phyloP scores from a whole-genome alignment of 225 moss, liverwort and hornwort species.

The Marchantia polymorpha region DNA sequence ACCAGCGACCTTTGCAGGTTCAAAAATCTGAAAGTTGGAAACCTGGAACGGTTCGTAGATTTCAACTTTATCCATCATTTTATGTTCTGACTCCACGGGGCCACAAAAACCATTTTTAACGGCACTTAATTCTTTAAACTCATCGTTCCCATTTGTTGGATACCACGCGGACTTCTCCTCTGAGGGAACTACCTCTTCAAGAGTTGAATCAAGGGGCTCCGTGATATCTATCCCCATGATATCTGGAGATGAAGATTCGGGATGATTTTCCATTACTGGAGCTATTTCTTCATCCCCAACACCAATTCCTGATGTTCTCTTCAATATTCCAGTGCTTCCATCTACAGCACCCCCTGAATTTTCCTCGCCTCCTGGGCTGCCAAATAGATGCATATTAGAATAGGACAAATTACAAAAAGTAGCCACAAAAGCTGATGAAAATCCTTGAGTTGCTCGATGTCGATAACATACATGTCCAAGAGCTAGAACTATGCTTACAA shows the following conservation, averaged over 20 bases:
- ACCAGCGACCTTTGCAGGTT: not conserved
- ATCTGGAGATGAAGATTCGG: not conserved
- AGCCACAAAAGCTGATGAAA: not conserved
- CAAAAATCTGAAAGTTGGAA: not conserved
- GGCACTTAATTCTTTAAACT: not conserved
- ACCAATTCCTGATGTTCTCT: constrained; percentile 3
- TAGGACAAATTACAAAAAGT: not conserved
- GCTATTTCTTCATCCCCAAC: constrained; percentile 5
- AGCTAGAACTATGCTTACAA: constrained; percentile 21
- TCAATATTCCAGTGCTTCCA: not conserved
- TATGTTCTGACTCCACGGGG: not conserved
- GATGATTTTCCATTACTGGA: not conserved
- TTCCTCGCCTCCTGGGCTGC: constrained; percentile 25
- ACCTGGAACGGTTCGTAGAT: not conserved
- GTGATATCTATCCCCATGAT: not conserved
- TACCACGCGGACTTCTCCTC: not conserved
- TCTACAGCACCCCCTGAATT: constrained; percentile 6
- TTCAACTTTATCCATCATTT: not conserved
- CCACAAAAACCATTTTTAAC: not conserved
- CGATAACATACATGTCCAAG: not conserved
- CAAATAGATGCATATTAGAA: constrained; percentile 11
- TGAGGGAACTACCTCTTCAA: not conserved
- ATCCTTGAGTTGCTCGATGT: not conserved
- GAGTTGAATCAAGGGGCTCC: not conserved
- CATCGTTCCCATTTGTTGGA: constrained; percentile 3